A percentile compares a stretch with the other conserved stretches of the same genome.
Conservation (phyloP, 2,329 filamentous ascomycete species). For the Ophiostoma sp. region DNA sequence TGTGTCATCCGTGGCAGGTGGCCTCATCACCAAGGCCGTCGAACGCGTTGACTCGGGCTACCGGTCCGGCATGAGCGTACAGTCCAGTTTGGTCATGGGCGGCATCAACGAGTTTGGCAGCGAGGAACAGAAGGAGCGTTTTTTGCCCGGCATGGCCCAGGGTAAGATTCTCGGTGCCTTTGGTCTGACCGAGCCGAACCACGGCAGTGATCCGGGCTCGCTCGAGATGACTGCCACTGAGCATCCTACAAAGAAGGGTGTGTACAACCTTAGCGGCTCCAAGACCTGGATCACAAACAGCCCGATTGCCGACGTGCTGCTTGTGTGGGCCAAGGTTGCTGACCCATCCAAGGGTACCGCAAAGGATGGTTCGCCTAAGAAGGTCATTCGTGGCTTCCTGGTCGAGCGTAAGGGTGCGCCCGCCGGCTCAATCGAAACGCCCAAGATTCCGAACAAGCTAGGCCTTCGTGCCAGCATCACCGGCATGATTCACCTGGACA, state of each 20-base stretch:
- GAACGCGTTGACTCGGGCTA: constrained; percentile 85
- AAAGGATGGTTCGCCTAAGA: constrained; percentile 24
- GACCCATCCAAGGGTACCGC: constrained; percentile 65
- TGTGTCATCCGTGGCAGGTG: constrained; percentile 73
- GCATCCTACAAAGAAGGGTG: constrained; percentile 72
- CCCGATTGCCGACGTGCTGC: constrained; percentile 71
- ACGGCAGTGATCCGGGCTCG: constrained; percentile 78
- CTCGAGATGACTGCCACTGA: constrained; percentile 76
- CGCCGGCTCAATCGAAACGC: constrained; percentile 83
- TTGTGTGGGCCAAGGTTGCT: constrained; percentile 90
- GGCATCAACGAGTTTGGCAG: constrained; percentile 79
- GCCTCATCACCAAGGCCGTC: constrained; percentile 78
- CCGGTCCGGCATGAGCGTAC: constrained; percentile 80
- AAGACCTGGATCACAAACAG: constrained; percentile 95
- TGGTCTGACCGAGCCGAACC: constrained; percentile 81
- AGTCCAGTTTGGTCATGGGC: constrained; percentile 80
- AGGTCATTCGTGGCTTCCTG: constrained; percentile 74
- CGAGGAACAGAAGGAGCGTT: constrained; percentile 73
- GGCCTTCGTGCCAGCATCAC: constrained; percentile 89
- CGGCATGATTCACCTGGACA: constrained; percentile 95
- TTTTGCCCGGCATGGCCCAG: constrained; percentile 68
- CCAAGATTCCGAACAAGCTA: constrained; percentile 90
- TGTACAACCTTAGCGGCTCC: constrained; percentile 65
- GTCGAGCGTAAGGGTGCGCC: constrained; percentile 82
- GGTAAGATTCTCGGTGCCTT: constrained; percentile 75